phyloP scores from a whole-genome alignment of 73 alveolate species.

The Tetrahymena malaccensis region DNA sequence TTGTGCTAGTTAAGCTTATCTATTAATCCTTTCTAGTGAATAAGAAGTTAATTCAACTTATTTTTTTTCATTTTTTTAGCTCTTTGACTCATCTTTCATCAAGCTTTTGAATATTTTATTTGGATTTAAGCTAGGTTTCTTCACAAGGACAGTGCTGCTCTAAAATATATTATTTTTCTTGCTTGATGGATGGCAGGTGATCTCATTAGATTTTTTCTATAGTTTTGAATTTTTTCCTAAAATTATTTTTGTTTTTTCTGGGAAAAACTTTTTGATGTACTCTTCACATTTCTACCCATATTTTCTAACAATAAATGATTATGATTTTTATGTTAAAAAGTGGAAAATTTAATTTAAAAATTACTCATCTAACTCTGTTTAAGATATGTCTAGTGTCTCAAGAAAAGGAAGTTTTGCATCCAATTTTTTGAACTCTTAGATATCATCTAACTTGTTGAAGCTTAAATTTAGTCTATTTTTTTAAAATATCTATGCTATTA shows the following conservation, averaged over 20 bases:
- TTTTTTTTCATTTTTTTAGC: neutral
- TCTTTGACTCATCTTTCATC: neutral
- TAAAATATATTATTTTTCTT: neutral
- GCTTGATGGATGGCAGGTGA: neutral
- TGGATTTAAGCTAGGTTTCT: neutral
- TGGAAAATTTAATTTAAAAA: neutral
- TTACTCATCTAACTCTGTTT: neutral
- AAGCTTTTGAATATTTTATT: neutral
- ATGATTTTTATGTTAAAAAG: neutral
- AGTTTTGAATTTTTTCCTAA: neutral
- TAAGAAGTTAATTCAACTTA: neutral
- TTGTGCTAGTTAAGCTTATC: neutral
- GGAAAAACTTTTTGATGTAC: neutral
- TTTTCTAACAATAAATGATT: neutral
- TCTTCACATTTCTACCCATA: neutral
- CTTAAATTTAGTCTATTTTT: neutral
- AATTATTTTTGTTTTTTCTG: neutral
- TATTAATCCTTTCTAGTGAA: neutral
- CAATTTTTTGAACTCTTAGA: neutral
- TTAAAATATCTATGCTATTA: neutral
- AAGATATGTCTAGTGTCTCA: neutral
- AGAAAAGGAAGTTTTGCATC: neutral
- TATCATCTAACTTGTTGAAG: neutral
- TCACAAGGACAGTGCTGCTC: neutral
- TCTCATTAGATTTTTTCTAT: neutral